These are phyloP conservation scores for Penicilliopsis zonata DNA, from an alignment of 495 filamentous ascomycete genomes.

Conservation along the genomic window DNA sequence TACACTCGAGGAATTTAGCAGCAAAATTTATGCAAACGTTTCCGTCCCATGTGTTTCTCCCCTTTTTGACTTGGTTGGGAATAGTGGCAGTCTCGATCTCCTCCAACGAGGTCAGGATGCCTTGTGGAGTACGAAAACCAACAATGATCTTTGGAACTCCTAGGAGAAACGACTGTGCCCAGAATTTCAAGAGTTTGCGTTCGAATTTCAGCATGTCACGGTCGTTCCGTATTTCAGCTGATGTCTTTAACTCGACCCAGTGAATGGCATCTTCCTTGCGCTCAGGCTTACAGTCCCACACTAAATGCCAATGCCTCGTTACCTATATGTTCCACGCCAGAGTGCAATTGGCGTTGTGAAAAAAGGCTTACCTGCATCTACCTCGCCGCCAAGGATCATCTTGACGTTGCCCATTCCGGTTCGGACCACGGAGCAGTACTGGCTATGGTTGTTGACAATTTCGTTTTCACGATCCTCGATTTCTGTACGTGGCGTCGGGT, in stretches of 20 bases:
- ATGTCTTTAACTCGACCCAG: constrained; percentile 94
- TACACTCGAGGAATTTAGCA: constrained; percentile 62
- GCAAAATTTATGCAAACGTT: constrained; percentile 88
- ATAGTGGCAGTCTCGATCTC: constrained; percentile 70
- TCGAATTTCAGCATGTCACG: constrained; percentile 66
- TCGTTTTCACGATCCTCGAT: constrained; percentile 65
- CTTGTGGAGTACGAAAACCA: constrained; percentile 66
- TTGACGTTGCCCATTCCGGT: constrained; percentile 66
- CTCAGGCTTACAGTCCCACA: constrained; percentile 71
- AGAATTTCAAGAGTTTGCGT: constrained; percentile 84
- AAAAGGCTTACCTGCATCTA: constrained; percentile 60
- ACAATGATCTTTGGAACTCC: constrained; percentile 87
- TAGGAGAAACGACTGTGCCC: constrained; percentile 91
- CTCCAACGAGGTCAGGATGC: constrained; percentile 56
- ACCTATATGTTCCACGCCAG: no score
- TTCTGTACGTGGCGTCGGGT: constrained; percentile 50
- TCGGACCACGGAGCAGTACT: constrained; percentile 87
- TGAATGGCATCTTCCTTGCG: constrained; percentile 55
- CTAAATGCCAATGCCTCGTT: no score
- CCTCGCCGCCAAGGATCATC: constrained; percentile 83
- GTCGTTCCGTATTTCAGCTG: constrained; percentile 51
- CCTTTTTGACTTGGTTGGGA: constrained; percentile 58
- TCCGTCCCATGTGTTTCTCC: constrained; percentile 66
- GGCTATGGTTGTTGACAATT: constrained; percentile 73
- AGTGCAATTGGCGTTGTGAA: no score